phyloP scores from a whole-genome alignment of 2,329 filamentous ascomycete species.

The Penicillium sp. region DNA sequence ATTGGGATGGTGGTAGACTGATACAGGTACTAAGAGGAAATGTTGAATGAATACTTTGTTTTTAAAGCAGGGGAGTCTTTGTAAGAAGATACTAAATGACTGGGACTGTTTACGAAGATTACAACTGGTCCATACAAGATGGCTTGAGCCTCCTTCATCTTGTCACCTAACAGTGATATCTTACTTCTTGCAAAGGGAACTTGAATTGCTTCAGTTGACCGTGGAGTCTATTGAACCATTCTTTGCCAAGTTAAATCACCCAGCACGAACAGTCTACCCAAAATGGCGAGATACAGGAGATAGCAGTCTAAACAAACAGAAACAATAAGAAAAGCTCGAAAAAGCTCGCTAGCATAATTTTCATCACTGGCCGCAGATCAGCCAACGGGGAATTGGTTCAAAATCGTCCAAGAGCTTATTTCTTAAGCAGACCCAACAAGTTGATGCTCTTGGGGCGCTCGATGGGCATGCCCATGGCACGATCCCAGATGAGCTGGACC shows the following conservation, averaged over 20 bases:
- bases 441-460: constrained; percentile 99
- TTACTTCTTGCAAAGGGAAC: background rate
- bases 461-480: constrained; percentile 90
- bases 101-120: no score
- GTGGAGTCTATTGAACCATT: constrained; percentile 13
- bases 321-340: background rate
- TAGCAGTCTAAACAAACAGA: constrained; percentile 13
- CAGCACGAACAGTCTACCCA: background rate
- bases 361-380: constrained; percentile 13
- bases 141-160: background rate
- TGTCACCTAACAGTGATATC: background rate
- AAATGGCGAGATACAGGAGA: constrained; percentile 1
- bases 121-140: no score
- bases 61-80: constrained; percentile 36
- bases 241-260: background rate
- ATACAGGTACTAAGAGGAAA: background rate
- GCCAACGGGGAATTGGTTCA: background rate
- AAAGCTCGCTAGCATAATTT: constrained; percentile 23
- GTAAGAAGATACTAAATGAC: no score
- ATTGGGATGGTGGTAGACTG: background rate
- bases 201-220: background rate
- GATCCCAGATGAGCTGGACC: constrained; percentile 94
- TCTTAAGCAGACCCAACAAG: constrained; percentile 79
- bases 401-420: constrained; percentile 27
- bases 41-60: background rate